These are phyloP conservation scores for Byssothecium circinans DNA, from an alignment of 2,329 filamentous ascomycete species.

Conservation along the genomic window DNA sequence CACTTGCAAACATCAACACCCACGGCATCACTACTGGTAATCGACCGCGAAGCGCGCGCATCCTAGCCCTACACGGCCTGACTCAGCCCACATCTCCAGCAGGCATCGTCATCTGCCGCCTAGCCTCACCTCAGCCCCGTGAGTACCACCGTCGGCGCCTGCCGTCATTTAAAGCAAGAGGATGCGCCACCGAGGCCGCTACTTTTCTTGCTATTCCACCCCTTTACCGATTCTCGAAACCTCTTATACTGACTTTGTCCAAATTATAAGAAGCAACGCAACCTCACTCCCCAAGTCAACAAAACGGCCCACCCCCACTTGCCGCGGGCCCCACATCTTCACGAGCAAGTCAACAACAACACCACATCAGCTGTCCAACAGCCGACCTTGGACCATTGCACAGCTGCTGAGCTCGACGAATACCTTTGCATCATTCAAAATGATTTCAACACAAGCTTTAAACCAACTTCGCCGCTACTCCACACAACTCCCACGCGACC, in stretches of 20 bases:
- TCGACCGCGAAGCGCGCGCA: too few species aligned
- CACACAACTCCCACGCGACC: slow-evolving; percentile 36
- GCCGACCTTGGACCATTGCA: not conserved
- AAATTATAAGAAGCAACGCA: not conserved
- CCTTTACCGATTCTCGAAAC: not conserved
- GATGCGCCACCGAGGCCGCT: slow-evolving; percentile 9
- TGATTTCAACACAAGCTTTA: slow-evolving; percentile 37
- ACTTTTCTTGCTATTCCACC: not conserved
- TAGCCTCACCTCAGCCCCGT: slow-evolving; percentile 6
- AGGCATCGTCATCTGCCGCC: not conserved
- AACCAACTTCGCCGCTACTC: slow-evolving; percentile 42
- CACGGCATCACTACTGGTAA: too few species aligned
- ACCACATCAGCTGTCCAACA: not conserved
- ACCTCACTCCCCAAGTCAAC: not conserved
- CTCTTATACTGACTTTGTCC: not conserved
- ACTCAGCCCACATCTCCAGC: not conserved
- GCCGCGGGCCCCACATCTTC: slow-evolving; percentile 3
- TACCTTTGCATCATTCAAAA: slow-evolving; percentile 14
- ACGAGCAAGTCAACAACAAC: not conserved
- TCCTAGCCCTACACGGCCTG: slow-evolving; percentile 8
- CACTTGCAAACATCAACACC: not conserved
- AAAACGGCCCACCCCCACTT: not conserved
- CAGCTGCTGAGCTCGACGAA: not conserved
- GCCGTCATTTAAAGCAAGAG: slow-evolving; percentile 8
- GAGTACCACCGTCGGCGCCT: slow-evolving; percentile 5